These are phyloP conservation scores for Plasmodium blacklocki DNA, from an alignment of 169 alveolate genomes.

Conservation along the genomic window DNA sequence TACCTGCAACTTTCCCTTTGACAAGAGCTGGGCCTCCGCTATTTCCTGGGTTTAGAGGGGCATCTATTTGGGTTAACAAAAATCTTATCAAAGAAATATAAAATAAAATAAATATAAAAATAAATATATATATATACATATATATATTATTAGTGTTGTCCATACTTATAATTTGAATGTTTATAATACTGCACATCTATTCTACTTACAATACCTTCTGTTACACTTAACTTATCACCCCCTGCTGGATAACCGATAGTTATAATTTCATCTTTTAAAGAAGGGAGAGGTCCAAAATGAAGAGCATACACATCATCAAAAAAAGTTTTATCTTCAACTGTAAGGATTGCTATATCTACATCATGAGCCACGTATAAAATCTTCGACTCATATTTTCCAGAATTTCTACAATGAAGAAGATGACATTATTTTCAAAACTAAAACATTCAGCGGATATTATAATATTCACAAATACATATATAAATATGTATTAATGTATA, in stretches of 20 bases:
- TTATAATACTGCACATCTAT: constrained; percentile 88
- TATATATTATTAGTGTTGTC: not conserved
- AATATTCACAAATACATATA: no score
- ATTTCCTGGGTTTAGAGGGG: constrained; percentile 93
- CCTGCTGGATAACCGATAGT: constrained; percentile 93
- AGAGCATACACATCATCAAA: constrained; percentile 84
- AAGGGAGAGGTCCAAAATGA: constrained; percentile 87
- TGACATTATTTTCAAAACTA: no score
- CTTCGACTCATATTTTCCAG: constrained; percentile 81
- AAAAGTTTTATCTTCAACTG: constrained; percentile 85
- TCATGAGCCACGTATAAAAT: constrained; percentile 86
- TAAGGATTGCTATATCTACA: constrained; percentile 88
- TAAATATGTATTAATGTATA: no score
- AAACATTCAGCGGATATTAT: no score
- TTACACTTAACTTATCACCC: constrained; percentile 90
- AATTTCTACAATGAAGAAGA: constrained; percentile 63
- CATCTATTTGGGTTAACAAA: constrained; percentile 91
- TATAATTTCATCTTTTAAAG: constrained; percentile 86
- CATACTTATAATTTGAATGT: constrained; percentile 78
- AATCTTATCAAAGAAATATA: constrained; percentile 63
- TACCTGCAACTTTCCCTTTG: constrained; percentile 89
- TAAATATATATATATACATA: not conserved
- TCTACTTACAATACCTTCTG: constrained; percentile 91
- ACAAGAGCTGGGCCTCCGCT: constrained; percentile 91
- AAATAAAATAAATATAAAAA: not conserved